Percentiles rank a stretch among this genome's conserved stretches.
Conservation (phyloP, 2,329 filamentous ascomycete species). For the Diaporthe helianthi region DNA sequence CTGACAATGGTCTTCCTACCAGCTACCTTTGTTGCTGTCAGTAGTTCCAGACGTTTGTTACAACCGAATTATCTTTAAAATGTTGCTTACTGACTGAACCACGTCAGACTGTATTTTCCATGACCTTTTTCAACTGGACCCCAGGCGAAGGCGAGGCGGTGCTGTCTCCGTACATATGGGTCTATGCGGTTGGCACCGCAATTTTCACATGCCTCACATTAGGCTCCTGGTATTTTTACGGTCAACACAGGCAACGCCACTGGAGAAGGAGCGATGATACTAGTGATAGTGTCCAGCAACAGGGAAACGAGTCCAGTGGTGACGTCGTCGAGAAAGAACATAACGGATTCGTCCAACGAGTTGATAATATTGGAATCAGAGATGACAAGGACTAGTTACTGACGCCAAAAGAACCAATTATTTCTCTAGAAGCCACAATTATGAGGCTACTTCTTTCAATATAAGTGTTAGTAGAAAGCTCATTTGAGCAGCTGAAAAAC, state of each 20-base stretch:
- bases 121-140: constrained; percentile 36
- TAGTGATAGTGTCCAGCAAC: neutral
- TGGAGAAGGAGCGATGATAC: neutral
- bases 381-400: neutral
- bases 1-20: constrained; percentile 51
- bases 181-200: constrained; percentile 2
- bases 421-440: too few species aligned
- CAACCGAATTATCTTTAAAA: neutral
- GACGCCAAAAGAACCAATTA: too few species aligned
- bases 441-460: too few species aligned
- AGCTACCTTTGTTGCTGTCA: constrained; percentile 47
- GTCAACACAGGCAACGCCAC: neutral
- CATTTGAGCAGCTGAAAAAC: too few species aligned
- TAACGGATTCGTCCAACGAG: neutral
- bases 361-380: neutral
- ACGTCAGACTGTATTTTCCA: constrained; percentile 31
- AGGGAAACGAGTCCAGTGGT: neutral
- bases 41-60: neutral
- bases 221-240: constrained; percentile 9
- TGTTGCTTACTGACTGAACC: neutral
- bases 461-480: too few species aligned
- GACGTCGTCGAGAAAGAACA: neutral
- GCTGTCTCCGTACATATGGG: constrained; percentile 16
- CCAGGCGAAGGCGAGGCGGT: neutral
- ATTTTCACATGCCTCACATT: neutral